These are phyloP conservation scores for Beauveria pseudobassiana DNA, from an alignment of 2,329 filamentous ascomycete genomes.

Conservation along the genomic window DNA sequence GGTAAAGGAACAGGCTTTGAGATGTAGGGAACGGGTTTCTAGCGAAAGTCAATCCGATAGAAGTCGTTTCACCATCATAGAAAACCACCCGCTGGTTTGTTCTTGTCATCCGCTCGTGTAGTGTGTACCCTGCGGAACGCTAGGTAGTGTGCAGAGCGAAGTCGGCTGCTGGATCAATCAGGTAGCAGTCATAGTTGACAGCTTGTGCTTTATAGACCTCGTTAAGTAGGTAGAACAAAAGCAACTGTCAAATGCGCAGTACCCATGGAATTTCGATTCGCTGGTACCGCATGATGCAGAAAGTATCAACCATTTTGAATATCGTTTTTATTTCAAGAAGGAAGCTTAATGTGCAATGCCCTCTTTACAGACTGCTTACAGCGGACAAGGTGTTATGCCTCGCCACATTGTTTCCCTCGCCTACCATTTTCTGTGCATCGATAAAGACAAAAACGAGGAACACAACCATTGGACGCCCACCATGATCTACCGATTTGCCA, in stretches of 20 bases:
- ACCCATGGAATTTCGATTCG: background rate
- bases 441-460: slow-evolving; percentile 38
- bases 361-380: slow-evolving; percentile 28
- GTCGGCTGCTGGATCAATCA: background rate
- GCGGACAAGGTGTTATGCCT: slow-evolving; percentile 31
- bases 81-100: background rate
- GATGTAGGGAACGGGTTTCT: background rate
- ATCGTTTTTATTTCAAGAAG: slow-evolving; percentile 30
- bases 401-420: slow-evolving; percentile 26
- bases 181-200: background rate
- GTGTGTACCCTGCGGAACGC: background rate
- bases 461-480: slow-evolving; percentile 39
- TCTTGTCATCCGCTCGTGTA: too few species aligned
- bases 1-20: background rate
- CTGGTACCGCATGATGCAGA: background rate
- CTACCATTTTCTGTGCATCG: slow-evolving; percentile 29
- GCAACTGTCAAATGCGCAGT: background rate
- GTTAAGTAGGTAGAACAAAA: background rate
- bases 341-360: slow-evolving; percentile 33
- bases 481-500: slow-evolving; percentile 32
- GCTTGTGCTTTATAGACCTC: background rate
- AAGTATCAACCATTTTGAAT: slow-evolving; percentile 12
- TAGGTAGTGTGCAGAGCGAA: too few species aligned
- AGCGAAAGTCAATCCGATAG: background rate
- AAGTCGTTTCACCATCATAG: too few species aligned